Percentiles rank a stretch among this genome's conserved stretches.
phyloP scores from a whole-genome alignment of 2,329 filamentous ascomycete species.

The Colletotrichum euphorbiae region DNA sequence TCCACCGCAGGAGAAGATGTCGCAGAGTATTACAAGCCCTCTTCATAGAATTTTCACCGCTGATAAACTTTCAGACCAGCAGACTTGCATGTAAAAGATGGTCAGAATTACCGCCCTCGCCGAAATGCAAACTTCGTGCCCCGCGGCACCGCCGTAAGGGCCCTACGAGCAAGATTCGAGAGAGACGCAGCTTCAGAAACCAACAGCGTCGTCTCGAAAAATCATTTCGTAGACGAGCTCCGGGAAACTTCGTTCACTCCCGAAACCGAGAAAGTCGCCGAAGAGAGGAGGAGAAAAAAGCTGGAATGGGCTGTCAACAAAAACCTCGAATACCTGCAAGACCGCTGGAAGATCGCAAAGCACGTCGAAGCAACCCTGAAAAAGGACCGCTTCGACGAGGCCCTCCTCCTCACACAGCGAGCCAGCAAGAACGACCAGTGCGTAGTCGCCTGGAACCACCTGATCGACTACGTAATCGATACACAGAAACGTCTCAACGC shows the following conservation, averaged over 20 bases:
- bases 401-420: constrained; percentile 73
- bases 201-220: not conserved
- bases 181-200: not conserved
- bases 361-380: constrained; percentile 72
- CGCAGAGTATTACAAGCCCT: not conserved
- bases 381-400: constrained; percentile 72
- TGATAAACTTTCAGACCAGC: no score
- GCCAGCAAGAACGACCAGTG: constrained; percentile 75
- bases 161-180: not conserved
- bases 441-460: constrained; percentile 87
- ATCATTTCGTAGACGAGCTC: not conserved
- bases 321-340: constrained; percentile 72
- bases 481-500: constrained; percentile 65
- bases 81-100: no score
- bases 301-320: constrained; percentile 57
- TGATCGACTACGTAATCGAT: constrained; percentile 78
- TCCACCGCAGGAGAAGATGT: not conserved
- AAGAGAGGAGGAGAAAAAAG: constrained; percentile 43
- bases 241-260: not conserved
- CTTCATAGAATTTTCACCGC: not conserved
- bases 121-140: no score
- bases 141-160: not conserved
- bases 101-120: no score
- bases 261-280: not conserved
- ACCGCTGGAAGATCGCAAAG: constrained; percentile 79